Evolutionary conservation across 495 filamentous ascomycete species (phyloP), one percentile per base, ranked within the genome.

Genomic region (Aspergillus ostianus): DNA sequence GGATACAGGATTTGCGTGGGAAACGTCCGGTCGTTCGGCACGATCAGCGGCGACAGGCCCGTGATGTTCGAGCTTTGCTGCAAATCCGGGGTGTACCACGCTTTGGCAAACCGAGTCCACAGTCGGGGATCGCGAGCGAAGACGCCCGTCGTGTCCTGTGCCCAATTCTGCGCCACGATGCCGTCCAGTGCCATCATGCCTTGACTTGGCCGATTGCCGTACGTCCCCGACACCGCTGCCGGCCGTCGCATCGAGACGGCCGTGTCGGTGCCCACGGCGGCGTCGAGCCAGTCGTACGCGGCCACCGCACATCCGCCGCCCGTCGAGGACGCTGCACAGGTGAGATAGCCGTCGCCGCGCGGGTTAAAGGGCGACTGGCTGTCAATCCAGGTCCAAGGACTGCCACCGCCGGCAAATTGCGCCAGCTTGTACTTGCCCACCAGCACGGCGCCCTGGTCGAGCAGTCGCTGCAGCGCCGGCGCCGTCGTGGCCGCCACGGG

Each of bases 351-450:
- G 60, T 86, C 84, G 2, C 82, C 84, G 8, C 84, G 72, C 1
- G 82, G 77, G 65, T 85, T 87, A 68, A 80, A 84, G 0, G 84
- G 83, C 9, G 70, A 58, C 44, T 83, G 76, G 47, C 76, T 79
- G 56, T 83, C 81, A 9, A 79, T 71, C 83, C 80, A 85, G 60
- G 85, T 81, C 10, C 71, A 75, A 0, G 80, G 72, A 53, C 63
- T 65, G 59, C 83, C 84, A 6, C 82, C 80, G 60, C 85, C 84
- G 15, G 81, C 84, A 58, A 87, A 87, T 61, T 84, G 81, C 17
- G 75, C 80, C 0, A 80, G 80, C 64, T 85, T 85, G 67, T 79
- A 81, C 56, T 85, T 83, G 7, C 85, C 85, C 8, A 88, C 78
- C 2, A 87, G 65, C 6, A 84, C 66, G 3, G 84, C 86, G 0